These are phyloP conservation scores for Nicotiana undulata DNA, from an alignment of 257 asterid genomes.

Conservation along the genomic window DNA sequence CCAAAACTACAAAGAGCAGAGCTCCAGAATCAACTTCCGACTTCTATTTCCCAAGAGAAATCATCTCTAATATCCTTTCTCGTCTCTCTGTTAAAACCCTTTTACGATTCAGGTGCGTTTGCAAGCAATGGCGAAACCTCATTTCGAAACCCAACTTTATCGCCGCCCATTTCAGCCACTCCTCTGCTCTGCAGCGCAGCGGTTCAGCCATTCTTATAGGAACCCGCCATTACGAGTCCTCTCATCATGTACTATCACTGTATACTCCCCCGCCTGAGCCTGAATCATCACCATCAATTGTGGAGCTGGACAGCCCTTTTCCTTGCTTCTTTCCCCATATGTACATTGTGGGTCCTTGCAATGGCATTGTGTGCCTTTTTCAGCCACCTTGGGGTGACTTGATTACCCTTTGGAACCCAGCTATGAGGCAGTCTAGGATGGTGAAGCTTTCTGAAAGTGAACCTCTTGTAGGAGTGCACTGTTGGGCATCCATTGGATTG, in stretches of 20 bases:
- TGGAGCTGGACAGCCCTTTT: not conserved
- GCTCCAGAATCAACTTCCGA: not conserved
- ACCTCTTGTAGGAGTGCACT: not conserved
- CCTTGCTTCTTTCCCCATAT: slow-evolving; percentile 7
- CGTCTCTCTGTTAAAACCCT: too few species aligned
- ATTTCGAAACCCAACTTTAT: too few species aligned
- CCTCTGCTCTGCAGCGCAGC: too few species aligned
- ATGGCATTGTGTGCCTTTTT: not conserved
- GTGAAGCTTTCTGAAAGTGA: not conserved
- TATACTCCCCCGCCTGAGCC: too few species aligned
- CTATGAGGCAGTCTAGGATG: not conserved
- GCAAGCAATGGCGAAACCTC: too few species aligned
- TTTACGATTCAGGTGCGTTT: too few species aligned
- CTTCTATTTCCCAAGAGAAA: not conserved
- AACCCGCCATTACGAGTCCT: too few species aligned
- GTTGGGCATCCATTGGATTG: not conserved
- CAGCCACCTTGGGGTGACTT: not conserved
- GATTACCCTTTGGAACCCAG: slow-evolving; percentile 1
- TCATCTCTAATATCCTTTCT: too few species aligned
- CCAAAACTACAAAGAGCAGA: not conserved
- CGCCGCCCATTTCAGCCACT: too few species aligned
- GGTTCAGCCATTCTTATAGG: too few species aligned
- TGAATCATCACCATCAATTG: not conserved
- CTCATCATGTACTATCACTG: too few species aligned
- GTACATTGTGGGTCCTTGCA: slow-evolving; percentile 3